These are phyloP conservation scores for Agaricales sp. DNA, from an alignment of 1,284 basidiomycete genomes.

Conservation along the genomic window DNA sequence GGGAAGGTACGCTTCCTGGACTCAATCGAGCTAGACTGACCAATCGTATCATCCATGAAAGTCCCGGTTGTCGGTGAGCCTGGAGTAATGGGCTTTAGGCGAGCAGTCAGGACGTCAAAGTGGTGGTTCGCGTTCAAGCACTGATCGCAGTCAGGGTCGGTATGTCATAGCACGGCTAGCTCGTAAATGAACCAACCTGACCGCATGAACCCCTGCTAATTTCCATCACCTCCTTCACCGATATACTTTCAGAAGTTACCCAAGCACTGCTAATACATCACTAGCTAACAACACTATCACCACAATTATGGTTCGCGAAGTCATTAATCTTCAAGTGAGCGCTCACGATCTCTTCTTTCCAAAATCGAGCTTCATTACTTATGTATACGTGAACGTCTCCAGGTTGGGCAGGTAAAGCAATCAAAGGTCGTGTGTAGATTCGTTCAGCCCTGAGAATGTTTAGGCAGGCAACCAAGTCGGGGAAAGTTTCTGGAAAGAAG, in stretches of 20 bases:
- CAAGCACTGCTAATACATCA: background rate
- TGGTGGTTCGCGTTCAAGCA: no score
- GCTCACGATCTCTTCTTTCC: slow-evolving; percentile 1
- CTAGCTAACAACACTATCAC: background rate
- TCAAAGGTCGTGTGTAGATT: slow-evolving; percentile 15
- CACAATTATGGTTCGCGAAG: slow-evolving; percentile 32
- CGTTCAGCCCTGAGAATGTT: slow-evolving; percentile 5
- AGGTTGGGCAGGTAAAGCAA: slow-evolving; percentile 55
- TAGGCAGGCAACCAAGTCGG: slow-evolving; percentile 72
- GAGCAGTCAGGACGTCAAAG: no score
- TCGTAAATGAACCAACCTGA: no score
- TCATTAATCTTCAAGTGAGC: slow-evolving; percentile 53
- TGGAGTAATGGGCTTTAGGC: no score
- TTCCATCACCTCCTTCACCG: background rate
- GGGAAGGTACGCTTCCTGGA: slow-evolving; percentile 30
- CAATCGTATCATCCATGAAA: no score
- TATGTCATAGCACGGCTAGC: no score
- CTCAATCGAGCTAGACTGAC: no score
- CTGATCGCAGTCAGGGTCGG: no score
- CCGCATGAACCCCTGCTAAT: no score
- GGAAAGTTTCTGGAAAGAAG: slow-evolving; percentile 69
- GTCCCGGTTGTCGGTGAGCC: no score
- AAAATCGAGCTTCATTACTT: slow-evolving; percentile 4
- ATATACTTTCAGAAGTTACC: background rate
- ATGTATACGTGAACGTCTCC: slow-evolving; percentile 6